Evolutionary conservation across 1,139 yeast genomes (phyloP), one percentile per base, ranked within the genome.

Genomic region (Magnusiomyces paraingens): DNA sequence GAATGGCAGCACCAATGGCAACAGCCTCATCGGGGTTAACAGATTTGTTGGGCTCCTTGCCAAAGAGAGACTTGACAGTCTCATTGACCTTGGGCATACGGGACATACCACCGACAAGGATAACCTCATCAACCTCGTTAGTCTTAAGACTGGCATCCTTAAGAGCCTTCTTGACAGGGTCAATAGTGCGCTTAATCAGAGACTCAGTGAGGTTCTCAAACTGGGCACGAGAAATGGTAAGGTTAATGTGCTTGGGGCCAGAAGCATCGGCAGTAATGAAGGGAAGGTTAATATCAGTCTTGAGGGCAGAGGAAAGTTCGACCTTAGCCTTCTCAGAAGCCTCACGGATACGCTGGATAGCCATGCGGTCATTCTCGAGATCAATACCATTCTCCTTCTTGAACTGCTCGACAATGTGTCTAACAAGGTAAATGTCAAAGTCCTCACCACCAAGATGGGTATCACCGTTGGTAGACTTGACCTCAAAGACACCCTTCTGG

Each of bases 21-120:
- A 93, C 99, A 62, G 99, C 99, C 80, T 93, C 99, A 75, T 93
- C 99, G 67, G 99, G 99, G 86, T 93, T 94, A 71, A 93, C 98
- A 64, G 96, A 91, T 83, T 93, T 94, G 64, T 95, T 88, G 70
- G 99, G 97, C 70, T 93, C 96, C 75, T 83, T 88, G 72, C 94
- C 94, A 75, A 93, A 93, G 67, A 93, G 79, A 62, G 81, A 74
- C 79, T 90, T 91, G 72, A 93, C 99, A 67, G 98, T 91, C 73
- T 90, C 97, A 62, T 89, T 80, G 71, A 93, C 98, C 85, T 93
- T 94, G 76, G 99, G 99, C 99, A 93, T 93, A 81, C 99, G 89
- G 61, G 98, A 86, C 99, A 91, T 93, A 84, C 99, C 99, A 82
- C 99, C 99, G 65, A 93, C 99, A 64, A 93, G 81, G 70, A 93